Evolutionary conservation across 495 filamentous ascomycete genomes (phyloP).

Genomic region (Hypoxylon trugodes): DNA sequence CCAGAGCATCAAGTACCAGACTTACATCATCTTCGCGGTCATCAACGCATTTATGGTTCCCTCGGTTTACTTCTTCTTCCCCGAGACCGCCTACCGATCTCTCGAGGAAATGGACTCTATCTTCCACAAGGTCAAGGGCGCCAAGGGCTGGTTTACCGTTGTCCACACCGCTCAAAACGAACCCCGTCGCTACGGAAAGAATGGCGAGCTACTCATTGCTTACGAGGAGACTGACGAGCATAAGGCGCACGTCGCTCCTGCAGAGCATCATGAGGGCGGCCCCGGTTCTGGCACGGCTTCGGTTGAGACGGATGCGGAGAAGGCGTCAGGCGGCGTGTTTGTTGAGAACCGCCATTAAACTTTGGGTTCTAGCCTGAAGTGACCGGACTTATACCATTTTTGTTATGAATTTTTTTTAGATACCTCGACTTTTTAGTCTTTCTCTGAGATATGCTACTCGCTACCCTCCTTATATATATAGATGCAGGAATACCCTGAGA

Average conservation of each 20-base stretch:
- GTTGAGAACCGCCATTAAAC: slow-evolving; percentile 12
- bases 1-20: slow-evolving; percentile 70
- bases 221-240: slow-evolving; percentile 60
- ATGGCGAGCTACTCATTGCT: slow-evolving; percentile 71
- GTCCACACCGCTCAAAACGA: slow-evolving; percentile 66
- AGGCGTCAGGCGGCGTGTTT: slow-evolving; percentile 25
- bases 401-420: too few relatives aligned
- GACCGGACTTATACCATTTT: too few relatives aligned
- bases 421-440: background rate
- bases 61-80: slow-evolving; percentile 77
- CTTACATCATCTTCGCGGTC: slow-evolving; percentile 82
- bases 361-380: background rate
- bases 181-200: slow-evolving; percentile 74
- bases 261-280: slow-evolving; percentile 12
- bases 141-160: slow-evolving; percentile 63
- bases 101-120: slow-evolving; percentile 81
- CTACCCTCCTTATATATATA: too few relatives aligned
- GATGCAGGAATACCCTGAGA: too few relatives aligned
- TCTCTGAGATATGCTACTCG: too few relatives aligned
- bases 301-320: slow-evolving; percentile 31
- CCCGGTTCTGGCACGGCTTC: slow-evolving; percentile 22
- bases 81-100: slow-evolving; percentile 75
- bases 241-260: slow-evolving; percentile 31
- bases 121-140: slow-evolving; percentile 67
- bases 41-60: slow-evolving; percentile 78